Conservation (phyloP, 108 stramenopile species). For the Aurantiochytrium sp. region DNA sequence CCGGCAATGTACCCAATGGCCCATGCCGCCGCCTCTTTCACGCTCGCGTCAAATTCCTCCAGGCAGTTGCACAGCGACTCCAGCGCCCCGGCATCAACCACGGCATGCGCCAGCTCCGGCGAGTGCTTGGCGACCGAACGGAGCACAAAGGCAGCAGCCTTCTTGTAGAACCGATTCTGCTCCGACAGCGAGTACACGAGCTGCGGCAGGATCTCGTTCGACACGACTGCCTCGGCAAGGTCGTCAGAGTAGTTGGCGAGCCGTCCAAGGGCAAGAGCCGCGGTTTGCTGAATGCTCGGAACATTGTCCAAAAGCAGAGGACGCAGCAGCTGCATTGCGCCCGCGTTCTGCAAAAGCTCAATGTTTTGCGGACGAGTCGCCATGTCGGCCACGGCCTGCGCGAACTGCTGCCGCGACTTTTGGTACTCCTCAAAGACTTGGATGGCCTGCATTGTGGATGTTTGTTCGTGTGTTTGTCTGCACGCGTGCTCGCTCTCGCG, state of each 20-base stretch:
- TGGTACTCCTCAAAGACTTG: constrained; percentile 37
- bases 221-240: constrained; percentile 60
- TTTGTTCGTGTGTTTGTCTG: neutral
- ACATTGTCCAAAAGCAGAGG: constrained; percentile 60
- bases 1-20: constrained; percentile 66
- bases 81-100: constrained; percentile 57
- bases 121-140: constrained; percentile 63
- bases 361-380: constrained; percentile 61
- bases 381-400: constrained; percentile 59
- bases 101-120: constrained; percentile 60
- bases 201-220: constrained; percentile 62
- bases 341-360: constrained; percentile 62
- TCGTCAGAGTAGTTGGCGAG: constrained; percentile 60
- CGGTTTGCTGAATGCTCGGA: constrained; percentile 60
- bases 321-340: constrained; percentile 62
- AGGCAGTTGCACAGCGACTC: constrained; percentile 58
- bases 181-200: constrained; percentile 62
- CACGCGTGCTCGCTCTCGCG: neutral
- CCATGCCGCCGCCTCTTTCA: constrained; percentile 64
- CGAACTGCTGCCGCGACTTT: constrained; percentile 36
- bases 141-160: constrained; percentile 60
- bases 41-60: constrained; percentile 62
- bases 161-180: constrained; percentile 64
- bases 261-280: constrained; percentile 55
- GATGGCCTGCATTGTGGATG: neutral